phyloP scores from a whole-genome alignment of 768 basidiomycete genomes.

The Russula sp. region DNA sequence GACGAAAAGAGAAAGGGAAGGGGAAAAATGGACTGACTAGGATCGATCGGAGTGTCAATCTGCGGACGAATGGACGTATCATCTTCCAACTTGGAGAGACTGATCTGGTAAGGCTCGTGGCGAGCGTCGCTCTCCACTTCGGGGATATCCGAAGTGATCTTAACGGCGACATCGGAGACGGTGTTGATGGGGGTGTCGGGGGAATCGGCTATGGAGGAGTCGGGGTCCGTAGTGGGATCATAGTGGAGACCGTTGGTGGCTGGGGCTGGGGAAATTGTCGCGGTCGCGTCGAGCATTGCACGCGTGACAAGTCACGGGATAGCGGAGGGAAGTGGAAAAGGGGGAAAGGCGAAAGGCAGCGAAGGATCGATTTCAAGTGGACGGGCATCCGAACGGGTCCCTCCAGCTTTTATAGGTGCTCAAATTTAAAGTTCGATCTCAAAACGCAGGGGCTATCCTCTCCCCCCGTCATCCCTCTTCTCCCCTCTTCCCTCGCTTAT shows the following conservation, averaged over 20 bases:
- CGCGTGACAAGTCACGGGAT: slow-evolving; percentile 66
- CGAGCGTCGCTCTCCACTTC: slow-evolving; percentile 64
- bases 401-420: slow-evolving; percentile 72
- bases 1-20: slow-evolving; percentile 17
- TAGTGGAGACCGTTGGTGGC: slow-evolving; percentile 21
- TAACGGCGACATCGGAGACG: slow-evolving; percentile 42
- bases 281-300: slow-evolving; percentile 55
- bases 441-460: slow-evolving; percentile 62
- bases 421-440: slow-evolving; percentile 82
- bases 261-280: slow-evolving; percentile 17
- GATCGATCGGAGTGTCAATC: slow-evolving; percentile 39
- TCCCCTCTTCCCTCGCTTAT: slow-evolving; percentile 13
- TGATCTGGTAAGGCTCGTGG: slow-evolving; percentile 49
- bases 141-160: slow-evolving; percentile 55
- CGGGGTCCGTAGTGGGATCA: slow-evolving; percentile 13
- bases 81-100: slow-evolving; percentile 37
- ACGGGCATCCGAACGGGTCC: slow-evolving; percentile 55
- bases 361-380: slow-evolving; percentile 55
- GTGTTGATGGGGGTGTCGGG: slow-evolving; percentile 56
- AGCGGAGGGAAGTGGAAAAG: slow-evolving; percentile 26
- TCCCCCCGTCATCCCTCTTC: slow-evolving; percentile 27
- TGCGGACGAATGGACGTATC: slow-evolving; percentile 38
- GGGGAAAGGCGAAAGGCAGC: slow-evolving; percentile 37
- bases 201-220: slow-evolving; percentile 37
- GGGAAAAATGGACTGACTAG: slow-evolving; percentile 34